phyloP scores from a whole-genome alignment of 768 basidiomycete genomes.

The Tylopilus vinaceipallidus region DNA sequence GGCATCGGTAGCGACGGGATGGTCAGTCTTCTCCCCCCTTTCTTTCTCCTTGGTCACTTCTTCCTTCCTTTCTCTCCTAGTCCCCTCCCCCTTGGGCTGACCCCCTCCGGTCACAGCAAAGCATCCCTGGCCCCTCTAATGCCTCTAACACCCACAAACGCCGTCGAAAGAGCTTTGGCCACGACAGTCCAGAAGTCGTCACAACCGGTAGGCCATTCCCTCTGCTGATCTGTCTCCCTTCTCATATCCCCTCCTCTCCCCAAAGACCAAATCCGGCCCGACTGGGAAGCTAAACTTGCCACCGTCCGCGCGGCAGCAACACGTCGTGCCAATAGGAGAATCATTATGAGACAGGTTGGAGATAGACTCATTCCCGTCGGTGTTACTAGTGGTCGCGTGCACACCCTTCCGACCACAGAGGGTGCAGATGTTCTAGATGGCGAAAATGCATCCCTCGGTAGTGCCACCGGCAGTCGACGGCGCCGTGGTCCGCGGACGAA shows the following conservation, averaged over 20 bases:
- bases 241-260: constrained; percentile 2
- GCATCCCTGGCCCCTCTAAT: constrained; percentile 37
- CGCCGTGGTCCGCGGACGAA: constrained; percentile 54
- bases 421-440: constrained; percentile 43
- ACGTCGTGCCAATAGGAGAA: constrained; percentile 92
- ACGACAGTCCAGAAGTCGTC: constrained; percentile 86
- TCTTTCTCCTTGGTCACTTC: not conserved
- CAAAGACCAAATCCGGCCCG: constrained; percentile 92
- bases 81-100: constrained; percentile 51
- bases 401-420: constrained; percentile 60
- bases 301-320: constrained; percentile 93
- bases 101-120: constrained; percentile 45
- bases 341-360: constrained; percentile 98
- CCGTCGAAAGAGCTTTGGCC: constrained; percentile 85
- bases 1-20: constrained; percentile 75
- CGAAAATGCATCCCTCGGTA: constrained; percentile 31
- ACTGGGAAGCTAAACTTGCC: constrained; percentile 96
- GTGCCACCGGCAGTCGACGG: constrained; percentile 49
- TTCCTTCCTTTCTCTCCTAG: constrained; percentile 22
- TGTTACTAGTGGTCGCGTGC: constrained; percentile 85
- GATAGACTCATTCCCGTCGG: constrained; percentile 97
- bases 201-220: constrained; percentile 64
- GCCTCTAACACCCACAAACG: constrained; percentile 58
- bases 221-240: constrained; percentile 2
- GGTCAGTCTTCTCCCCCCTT: constrained; percentile 40